Evolutionary conservation across 352 stramenopile genomes (phyloP), one percentile per base, ranked within the genome.

Genomic region (Phytophthora pseudosyringae): DNA sequence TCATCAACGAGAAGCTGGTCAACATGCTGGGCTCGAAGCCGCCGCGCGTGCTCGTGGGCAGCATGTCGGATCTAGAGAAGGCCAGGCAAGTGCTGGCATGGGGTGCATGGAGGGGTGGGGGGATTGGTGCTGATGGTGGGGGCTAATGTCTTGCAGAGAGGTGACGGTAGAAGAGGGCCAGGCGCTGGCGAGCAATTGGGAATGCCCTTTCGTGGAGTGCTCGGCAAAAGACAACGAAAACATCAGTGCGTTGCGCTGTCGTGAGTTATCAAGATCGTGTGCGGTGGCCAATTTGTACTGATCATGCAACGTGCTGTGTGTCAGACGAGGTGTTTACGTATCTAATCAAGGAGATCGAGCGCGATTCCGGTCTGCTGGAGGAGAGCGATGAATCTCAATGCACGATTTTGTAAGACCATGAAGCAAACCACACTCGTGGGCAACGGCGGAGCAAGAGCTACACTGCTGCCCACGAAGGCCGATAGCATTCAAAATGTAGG

Each of bases 121-220:
- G 21, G 25, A 6, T 1, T 28, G 1, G 18, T 64, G 26, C 29
- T 65, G 52, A 68, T 45, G 12, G 28, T 48, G 31, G 44, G 39
- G n/a, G n/a, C 4, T 18, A 43, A 16, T 64, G 21, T 25, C 18
- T 49, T 67, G 29, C 55, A 91, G 86, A 78, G 84, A 95, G 76
- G 86, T 97, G 29, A 86, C 76, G 4, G 49, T 83, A 54, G 78
- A 96, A 58, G 87, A 98, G 70, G 95, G 91, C 11, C 91, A 97
- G 63, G 59, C 81, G 18, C 75, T 98, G 31, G 95, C 96, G 25
- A 82, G 93, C 46, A 88, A 87, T 47, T 98, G 89, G 90, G 80
- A 94, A 53, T 94, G 97, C 28, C 96, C 96, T 2, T 99, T 98
- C 62, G 85, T 98, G 40, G 96, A 99, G 80, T 98, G 93, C 67